Evolutionary conservation across 768 basidiomycete genomes (phyloP).

Genomic region (Lactifluus echinatus): DNA sequence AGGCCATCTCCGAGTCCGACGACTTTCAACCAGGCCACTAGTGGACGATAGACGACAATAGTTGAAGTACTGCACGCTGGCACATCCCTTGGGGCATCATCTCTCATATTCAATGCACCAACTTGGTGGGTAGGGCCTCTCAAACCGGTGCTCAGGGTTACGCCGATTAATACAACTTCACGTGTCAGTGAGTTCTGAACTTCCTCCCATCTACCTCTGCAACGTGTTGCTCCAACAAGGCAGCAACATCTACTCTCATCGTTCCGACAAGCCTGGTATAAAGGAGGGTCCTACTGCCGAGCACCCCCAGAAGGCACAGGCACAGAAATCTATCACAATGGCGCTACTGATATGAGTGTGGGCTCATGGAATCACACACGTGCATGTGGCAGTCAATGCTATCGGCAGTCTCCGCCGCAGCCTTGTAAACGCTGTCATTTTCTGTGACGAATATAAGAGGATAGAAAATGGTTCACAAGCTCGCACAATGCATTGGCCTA

Average conservation of each 20-base stretch:
- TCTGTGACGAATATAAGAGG: slow-evolving; percentile 48
- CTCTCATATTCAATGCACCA: slow-evolving; percentile 32
- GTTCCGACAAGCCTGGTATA: slow-evolving; percentile 47
- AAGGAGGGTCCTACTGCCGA: slow-evolving; percentile 70
- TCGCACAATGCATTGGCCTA: slow-evolving; percentile 56
- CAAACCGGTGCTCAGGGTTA: slow-evolving; percentile 33
- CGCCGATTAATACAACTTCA: background rate
- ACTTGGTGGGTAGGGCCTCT: slow-evolving; percentile 67
- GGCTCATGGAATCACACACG: too few relatives aligned
- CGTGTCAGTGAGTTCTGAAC: too few relatives aligned
- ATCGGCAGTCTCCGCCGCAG: slow-evolving; percentile 52
- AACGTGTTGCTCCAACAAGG: too few relatives aligned
- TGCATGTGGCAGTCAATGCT: slow-evolving; percentile 50
- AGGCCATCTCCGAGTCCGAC: too few relatives aligned
- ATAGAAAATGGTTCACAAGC: slow-evolving; percentile 42
- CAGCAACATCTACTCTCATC: too few relatives aligned
- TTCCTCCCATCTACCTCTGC: too few relatives aligned
- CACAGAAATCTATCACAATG: slow-evolving; percentile 52
- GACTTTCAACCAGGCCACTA: too few relatives aligned
- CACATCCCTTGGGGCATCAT: slow-evolving; percentile 1
- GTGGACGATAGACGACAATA: slow-evolving; percentile 55
- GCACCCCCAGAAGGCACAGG: slow-evolving; percentile 44
- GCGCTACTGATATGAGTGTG: too few relatives aligned
- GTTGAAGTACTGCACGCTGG: slow-evolving; percentile 40
- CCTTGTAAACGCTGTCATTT: slow-evolving; percentile 56